Evolutionary conservation across 345 rosid genomes (phyloP), one percentile per base, ranked within the genome.

Genomic region (Populus deltoides): DNA sequence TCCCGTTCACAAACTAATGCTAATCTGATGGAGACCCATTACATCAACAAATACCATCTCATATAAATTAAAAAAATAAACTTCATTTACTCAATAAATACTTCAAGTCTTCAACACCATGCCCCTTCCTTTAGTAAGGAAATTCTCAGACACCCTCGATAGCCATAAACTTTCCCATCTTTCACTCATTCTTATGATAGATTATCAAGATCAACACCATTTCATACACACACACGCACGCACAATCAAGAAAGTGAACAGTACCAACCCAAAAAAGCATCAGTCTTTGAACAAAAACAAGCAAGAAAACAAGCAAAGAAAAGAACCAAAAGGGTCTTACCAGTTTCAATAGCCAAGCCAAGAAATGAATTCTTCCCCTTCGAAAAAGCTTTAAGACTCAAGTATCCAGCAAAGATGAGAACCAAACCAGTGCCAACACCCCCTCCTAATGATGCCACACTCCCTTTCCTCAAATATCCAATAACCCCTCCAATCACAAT

Each of bases 331-430:
- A 59, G 20, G 33, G 7, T 0, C 1, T 75, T 82, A 96, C 98
- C 97, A 57, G 97, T 91, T 86, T 92, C 92, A 11, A 94, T 86
- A 82, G 88, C 69, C 70, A 90, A 38, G 81, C 96, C 97, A 41
- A 87, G 75, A 77, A 66, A 85, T 0, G 97, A 92, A 59, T 85
- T 97, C 84, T 86, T 90, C 79, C 89, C 82, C 88, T 86, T 88
- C 87, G 86, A 89, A 74, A 90, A 94, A 78, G 98, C 97, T 43
- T 89, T 94, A 78, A 94, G 93, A 79, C 98, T 94, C 80, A 91
- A 77, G 80, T 67, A 92, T 0, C 97, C 99, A 81, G 98, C 97
- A 31, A 92, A 85, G n/a, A 92, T 66, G 79, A 97, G 93, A 66
- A 92, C 25, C 59, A 92, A 83, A 10, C 99, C 99, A 80, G 87